A percentile compares a stretch with the other conserved stretches of the same genome.
Evolutionary conservation across 2,329 filamentous ascomycete genomes (phyloP).

Genomic region (Aspergillus ruber): DNA sequence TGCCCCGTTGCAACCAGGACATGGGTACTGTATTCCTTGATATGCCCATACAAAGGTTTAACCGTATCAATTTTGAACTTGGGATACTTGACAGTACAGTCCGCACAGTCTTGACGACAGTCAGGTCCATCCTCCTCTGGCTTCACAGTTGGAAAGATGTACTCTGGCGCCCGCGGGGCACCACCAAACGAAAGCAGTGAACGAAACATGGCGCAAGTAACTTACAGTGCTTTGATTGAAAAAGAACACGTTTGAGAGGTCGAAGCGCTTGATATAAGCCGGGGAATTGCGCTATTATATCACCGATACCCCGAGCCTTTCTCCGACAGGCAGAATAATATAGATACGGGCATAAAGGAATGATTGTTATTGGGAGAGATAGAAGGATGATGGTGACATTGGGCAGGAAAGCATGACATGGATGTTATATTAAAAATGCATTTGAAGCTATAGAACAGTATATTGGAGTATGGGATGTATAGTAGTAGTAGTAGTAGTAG

Average conservation of each 20-base stretch:
- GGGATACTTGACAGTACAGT: constrained; percentile 31
- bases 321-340: not conserved
- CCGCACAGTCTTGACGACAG: constrained; percentile 30
- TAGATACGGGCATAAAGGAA: not conserved
- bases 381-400: not conserved
- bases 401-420: not conserved
- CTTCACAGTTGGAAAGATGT: constrained; percentile 32
- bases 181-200: constrained; percentile 26
- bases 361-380: not conserved
- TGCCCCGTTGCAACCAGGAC: constrained; percentile 34
- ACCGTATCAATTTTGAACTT: constrained; percentile 30
- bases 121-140: constrained; percentile 27
- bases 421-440: too few species aligned
- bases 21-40: constrained; percentile 31
- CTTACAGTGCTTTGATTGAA: not conserved
- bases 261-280: not conserved
- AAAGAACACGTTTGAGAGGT: not conserved
- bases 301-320: not conserved
- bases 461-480: not conserved
- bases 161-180: constrained; percentile 14
- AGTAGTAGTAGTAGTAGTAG: not conserved
- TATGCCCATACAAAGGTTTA: constrained; percentile 27
- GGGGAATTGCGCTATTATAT: not conserved
- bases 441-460: not conserved
- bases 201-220: constrained; percentile 20